phyloP scores from a whole-genome alignment of 2,329 filamentous ascomycete species.

The Pseudocercospora fijiensis region DNA sequence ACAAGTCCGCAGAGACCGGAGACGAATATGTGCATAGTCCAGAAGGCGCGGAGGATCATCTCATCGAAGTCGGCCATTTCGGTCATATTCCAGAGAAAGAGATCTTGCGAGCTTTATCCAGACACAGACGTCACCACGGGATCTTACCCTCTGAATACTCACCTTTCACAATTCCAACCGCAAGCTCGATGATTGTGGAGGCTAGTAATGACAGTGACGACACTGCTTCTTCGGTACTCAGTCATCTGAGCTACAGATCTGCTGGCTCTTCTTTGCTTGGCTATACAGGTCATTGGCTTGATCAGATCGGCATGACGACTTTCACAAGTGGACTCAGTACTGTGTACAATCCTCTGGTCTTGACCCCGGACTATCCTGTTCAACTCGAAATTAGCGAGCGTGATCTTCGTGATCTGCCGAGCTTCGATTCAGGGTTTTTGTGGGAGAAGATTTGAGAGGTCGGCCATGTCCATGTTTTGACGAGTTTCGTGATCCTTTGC shows the following conservation, averaged over 20 bases:
- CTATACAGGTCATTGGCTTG: not conserved
- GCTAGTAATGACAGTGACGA: not conserved
- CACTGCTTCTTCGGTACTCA: not conserved
- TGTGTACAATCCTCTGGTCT: not conserved
- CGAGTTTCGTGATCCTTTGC: no score
- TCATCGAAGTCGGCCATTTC: slow-evolving; percentile 17
- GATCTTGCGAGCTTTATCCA: slow-evolving; percentile 1
- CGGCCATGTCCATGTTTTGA: not conserved
- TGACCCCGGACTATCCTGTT: slow-evolving; percentile 1
- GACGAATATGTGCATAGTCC: slow-evolving; percentile 2
- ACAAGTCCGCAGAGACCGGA: not conserved
- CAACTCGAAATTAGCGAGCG: not conserved
- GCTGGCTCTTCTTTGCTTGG: not conserved
- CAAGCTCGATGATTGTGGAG: not conserved
- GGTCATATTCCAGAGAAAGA: not conserved
- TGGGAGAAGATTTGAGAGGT: not conserved
- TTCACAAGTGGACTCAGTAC: not conserved
- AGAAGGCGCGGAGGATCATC: slow-evolving; percentile 9
- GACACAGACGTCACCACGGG: not conserved
- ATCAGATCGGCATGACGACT: not conserved
- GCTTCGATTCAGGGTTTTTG: not conserved
- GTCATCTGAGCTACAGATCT: not conserved
- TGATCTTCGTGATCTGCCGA: not conserved
- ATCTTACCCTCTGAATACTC: not conserved
- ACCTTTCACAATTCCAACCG: not conserved